These are phyloP conservation scores for Pseudofabraea citricarpa DNA, from an alignment of 2,329 filamentous ascomycete genomes.

Conservation along the genomic window DNA sequence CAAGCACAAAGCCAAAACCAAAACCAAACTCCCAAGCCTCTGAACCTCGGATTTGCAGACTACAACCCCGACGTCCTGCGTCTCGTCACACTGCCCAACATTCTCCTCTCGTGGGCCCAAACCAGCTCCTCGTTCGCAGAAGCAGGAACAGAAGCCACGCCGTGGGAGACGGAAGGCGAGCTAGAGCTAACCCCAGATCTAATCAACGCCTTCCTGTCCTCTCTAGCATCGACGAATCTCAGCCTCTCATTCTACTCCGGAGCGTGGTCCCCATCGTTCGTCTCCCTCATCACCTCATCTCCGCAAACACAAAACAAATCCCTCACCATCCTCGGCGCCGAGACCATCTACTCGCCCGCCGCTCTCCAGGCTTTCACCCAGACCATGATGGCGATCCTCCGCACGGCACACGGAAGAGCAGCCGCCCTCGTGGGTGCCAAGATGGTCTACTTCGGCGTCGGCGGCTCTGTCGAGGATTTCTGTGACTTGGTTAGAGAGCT, in stretches of 20 bases:
- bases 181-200: constrained; percentile 38
- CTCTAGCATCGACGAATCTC: constrained; percentile 46
- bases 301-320: constrained; percentile 23
- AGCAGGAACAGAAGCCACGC: too few relatives aligned
- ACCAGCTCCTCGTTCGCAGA: constrained; percentile 4
- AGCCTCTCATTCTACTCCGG: constrained; percentile 66
- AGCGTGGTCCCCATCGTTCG: constrained; percentile 64
- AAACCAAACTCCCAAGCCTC: too few relatives aligned
- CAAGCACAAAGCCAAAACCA: not conserved
- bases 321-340: constrained; percentile 61
- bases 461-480: constrained; percentile 76
- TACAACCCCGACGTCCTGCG: constrained; percentile 76
- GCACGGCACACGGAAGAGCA: constrained; percentile 42
- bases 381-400: constrained; percentile 51
- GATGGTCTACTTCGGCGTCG: constrained; percentile 78
- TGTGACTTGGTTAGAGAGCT: constrained; percentile 44
- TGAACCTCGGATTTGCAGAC: constrained; percentile 67
- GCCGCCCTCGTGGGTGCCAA: constrained; percentile 68
- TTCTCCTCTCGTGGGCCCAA: constrained; percentile 61
- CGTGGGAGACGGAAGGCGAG: constrained; percentile 26
- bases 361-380: constrained; percentile 65
- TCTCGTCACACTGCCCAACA: constrained; percentile 74
- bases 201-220: constrained; percentile 50
- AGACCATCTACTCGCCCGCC: constrained; percentile 79
- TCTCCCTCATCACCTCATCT: constrained; percentile 43